Conservation (phyloP, 192 early-diverging fungal species). For the Entophlyctis luteolus region DNA sequence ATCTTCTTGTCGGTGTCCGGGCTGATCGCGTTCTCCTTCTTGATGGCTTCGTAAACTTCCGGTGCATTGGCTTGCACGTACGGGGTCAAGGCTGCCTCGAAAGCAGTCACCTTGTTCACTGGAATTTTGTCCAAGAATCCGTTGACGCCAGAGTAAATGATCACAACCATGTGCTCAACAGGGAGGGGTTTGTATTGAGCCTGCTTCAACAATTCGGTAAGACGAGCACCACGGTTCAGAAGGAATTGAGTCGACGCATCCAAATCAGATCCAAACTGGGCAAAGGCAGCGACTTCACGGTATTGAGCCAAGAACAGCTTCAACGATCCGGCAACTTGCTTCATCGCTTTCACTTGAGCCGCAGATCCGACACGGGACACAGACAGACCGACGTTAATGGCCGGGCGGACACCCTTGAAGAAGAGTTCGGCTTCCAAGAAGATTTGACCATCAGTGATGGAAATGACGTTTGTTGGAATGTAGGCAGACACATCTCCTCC, state of each 20-base stretch:
- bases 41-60: slow-evolving; percentile 84
- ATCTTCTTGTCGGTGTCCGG: slow-evolving; percentile 90
- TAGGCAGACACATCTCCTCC: slow-evolving; percentile 99
- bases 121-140: slow-evolving; percentile 99
- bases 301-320: slow-evolving; percentile 97
- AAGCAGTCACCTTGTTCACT: slow-evolving; percentile 87
- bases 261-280: slow-evolving; percentile 99
- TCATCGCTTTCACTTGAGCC: slow-evolving; percentile 99
- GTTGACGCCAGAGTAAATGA: slow-evolving; percentile 98
- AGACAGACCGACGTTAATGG: slow-evolving; percentile 99
- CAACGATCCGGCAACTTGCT: slow-evolving; percentile 99
- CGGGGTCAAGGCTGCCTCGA: slow-evolving; percentile 86
- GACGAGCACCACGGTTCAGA: slow-evolving; percentile 98
- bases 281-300: slow-evolving; percentile 99
- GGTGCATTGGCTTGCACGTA: slow-evolving; percentile 83
- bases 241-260: slow-evolving; percentile 99
- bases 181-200: slow-evolving; percentile 94
- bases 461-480: slow-evolving; percentile 99
- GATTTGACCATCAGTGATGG: slow-evolving; percentile 99
- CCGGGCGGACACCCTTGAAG: slow-evolving; percentile 99
- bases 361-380: slow-evolving; percentile 99
- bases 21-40: slow-evolving; percentile 81
- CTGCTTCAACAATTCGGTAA: slow-evolving; percentile 99
- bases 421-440: slow-evolving; percentile 99
- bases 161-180: slow-evolving; percentile 95